These are phyloP conservation scores for Alectoria sarmentosa DNA, from an alignment of 495 filamentous ascomycete genomes.

Conservation along the genomic window DNA sequence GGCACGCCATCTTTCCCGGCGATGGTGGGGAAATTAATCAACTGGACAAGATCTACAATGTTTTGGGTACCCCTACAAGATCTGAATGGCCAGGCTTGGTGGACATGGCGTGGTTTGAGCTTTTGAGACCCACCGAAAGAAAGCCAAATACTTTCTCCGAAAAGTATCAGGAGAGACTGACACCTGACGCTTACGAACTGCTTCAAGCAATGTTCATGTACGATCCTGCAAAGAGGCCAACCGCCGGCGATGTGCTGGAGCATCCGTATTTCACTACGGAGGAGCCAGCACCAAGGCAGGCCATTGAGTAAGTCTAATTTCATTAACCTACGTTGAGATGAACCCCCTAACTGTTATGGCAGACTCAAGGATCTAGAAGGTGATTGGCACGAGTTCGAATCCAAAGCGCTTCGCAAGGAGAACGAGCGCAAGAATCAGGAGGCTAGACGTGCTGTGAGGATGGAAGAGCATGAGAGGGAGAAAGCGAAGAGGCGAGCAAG, in stretches of 20 bases:
- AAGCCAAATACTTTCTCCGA: constrained; percentile 75
- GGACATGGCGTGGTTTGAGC: constrained; percentile 94
- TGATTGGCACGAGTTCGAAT: constrained; percentile 99
- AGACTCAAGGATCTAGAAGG: constrained; percentile 80
- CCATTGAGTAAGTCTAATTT: constrained; percentile 64
- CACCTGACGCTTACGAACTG: constrained; percentile 74
- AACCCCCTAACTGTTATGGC: constrained; percentile 27
- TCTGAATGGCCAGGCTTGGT: constrained; percentile 79
- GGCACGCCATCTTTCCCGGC: constrained; percentile 90
- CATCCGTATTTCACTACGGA: constrained; percentile 86
- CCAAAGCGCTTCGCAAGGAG: constrained; percentile 87
- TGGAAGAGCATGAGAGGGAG: constrained; percentile 44
- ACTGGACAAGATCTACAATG: constrained; percentile 87
- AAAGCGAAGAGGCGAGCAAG: constrained; percentile 43
- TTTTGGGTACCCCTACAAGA: constrained; percentile 83
- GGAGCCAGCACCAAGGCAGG: constrained; percentile 69
- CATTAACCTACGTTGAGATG: constrained; percentile 9
- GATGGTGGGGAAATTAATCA: constrained; percentile 93
- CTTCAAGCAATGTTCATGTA: constrained; percentile 76
- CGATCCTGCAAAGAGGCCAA: constrained; percentile 78
- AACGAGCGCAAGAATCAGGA: constrained; percentile 76
- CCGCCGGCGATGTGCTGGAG: constrained; percentile 75
- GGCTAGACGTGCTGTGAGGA: constrained; percentile 44
- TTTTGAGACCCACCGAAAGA: constrained; percentile 69
- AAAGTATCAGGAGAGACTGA: constrained; percentile 65